Evolutionary conservation across 805 yeast genomes (phyloP).

Genomic region (Ogataea trehalophila): DNA sequence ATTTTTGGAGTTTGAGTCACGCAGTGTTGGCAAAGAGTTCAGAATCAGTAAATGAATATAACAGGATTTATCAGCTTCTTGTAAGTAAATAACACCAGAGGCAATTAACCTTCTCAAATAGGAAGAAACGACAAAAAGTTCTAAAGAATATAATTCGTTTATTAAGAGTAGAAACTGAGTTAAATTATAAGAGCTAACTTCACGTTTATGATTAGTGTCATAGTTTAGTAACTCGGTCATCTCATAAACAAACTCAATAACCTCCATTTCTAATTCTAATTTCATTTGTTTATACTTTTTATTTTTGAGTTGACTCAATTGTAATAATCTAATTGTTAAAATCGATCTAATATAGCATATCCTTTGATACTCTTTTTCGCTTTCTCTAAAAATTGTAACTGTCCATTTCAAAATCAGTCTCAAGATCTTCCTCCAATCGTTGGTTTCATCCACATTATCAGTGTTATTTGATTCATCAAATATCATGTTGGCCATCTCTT

Average conservation of each 20-base stretch:
- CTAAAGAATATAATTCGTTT: slow-evolving; percentile 42
- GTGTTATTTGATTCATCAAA: slow-evolving; percentile 22
- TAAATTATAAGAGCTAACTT: slow-evolving; percentile 15
- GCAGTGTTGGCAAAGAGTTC: slow-evolving; percentile 52
- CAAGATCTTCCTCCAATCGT: slow-evolving; percentile 25
- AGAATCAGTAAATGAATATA: slow-evolving; percentile 51
- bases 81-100: slow-evolving; percentile 71
- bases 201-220: slow-evolving; percentile 6
- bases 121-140: slow-evolving; percentile 52
- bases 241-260: slow-evolving; percentile 29
- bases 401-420: slow-evolving; percentile 28
- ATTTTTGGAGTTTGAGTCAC: slow-evolving; percentile 34
- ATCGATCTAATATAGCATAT: slow-evolving; percentile 24
- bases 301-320: slow-evolving; percentile 16
- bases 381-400: slow-evolving; percentile 20
- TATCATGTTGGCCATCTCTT: slow-evolving; percentile 17
- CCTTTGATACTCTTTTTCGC: slow-evolving; percentile 11
- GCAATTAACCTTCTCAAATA: slow-evolving; percentile 80
- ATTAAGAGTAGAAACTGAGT: slow-evolving; percentile 41
- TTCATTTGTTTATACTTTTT: slow-evolving; percentile 23
- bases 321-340: slow-evolving; percentile 19
- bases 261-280: slow-evolving; percentile 27
- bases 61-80: slow-evolving; percentile 45
- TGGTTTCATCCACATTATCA: slow-evolving; percentile 8
- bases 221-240: slow-evolving; percentile 26